Evolutionary conservation across 2,329 filamentous ascomycete species (phyloP).

Genomic region (Fusarium duplospermum): DNA sequence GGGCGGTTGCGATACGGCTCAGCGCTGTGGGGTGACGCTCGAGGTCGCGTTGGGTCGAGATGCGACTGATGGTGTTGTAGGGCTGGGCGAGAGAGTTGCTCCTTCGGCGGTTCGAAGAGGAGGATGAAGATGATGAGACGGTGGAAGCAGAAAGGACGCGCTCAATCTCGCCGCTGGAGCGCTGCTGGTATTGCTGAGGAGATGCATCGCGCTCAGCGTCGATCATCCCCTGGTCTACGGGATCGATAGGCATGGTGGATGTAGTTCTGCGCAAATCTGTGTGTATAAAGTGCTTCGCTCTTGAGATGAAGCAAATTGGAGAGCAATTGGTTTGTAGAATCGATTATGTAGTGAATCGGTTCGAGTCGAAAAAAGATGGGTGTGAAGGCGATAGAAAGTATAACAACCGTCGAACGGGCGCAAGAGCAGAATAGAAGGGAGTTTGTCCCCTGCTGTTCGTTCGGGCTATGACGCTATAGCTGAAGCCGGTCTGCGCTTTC

Average conservation of each 20-base stretch:
- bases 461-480: conserved; percentile 39
- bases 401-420: conserved; percentile 1
- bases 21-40: conserved; percentile 77
- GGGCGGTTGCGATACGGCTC: conserved; percentile 76
- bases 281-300: neutral
- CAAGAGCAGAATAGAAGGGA: neutral
- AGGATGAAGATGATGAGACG: conserved; percentile 62
- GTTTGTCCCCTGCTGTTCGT: conserved; percentile 1
- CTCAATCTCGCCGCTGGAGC: conserved; percentile 67
- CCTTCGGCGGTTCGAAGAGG: conserved; percentile 37
- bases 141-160: conserved; percentile 66
- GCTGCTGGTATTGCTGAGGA: conserved; percentile 52
- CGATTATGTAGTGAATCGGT: neutral
- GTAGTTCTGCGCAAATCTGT: neutral
- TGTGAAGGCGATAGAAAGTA: conserved; percentile 13
- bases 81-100: conserved; percentile 39
- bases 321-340: neutral
- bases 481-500: conserved; percentile 9
- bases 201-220: conserved; percentile 67
- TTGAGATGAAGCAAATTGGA: neutral
- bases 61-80: conserved; percentile 65
- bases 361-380: neutral
- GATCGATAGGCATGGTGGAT: conserved; percentile 57
- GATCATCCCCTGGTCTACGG: conserved; percentile 65
- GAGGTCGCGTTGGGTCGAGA: conserved; percentile 74